phyloP scores from a whole-genome alignment of 1,139 yeast genomes.

The Pichia sp. region DNA sequence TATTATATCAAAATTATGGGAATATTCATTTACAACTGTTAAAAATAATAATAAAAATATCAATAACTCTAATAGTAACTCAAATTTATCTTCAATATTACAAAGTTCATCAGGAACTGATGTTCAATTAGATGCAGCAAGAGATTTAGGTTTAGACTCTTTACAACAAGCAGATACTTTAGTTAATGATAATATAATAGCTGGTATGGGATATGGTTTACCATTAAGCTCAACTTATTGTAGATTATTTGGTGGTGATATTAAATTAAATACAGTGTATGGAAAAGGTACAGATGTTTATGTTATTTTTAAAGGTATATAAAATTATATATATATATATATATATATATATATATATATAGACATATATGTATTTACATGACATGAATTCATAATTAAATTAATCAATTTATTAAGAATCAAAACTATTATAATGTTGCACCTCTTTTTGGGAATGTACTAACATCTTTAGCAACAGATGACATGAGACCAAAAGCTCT shows the following conservation, averaged over 20 bases:
- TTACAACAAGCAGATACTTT: conserved; percentile 39
- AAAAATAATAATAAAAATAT: conserved; percentile 38
- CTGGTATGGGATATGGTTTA: conserved; percentile 95
- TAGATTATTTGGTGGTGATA: conserved; percentile 66
- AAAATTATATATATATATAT: neutral
- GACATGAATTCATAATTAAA: neutral
- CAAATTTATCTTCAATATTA: no score
- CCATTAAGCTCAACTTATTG: conserved; percentile 77
- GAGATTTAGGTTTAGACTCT: conserved; percentile 7
- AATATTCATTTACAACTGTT: conserved; percentile 73
- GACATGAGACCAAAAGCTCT: conserved; percentile 64
- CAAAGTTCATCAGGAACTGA: conserved; percentile 1
- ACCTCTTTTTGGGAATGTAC: conserved; percentile 36
- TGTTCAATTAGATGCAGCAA: conserved; percentile 2
- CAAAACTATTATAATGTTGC: conserved; percentile 16
- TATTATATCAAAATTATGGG: conserved; percentile 62
- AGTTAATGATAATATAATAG: conserved; percentile 63
- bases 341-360: conserved; percentile 1
- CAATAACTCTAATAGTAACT: neutral
- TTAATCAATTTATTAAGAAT: no score
- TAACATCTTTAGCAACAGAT: conserved; percentile 50
- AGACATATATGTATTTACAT: neutral
- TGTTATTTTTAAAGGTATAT: conserved; percentile 43
- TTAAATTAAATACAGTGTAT: conserved; percentile 70
- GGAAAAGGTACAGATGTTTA: conserved; percentile 87